A percentile compares a stretch with the other conserved stretches of the same genome.
Evolutionary conservation across 805 yeast genomes (phyloP).

Genomic region (Yarrowia sp.): DNA sequence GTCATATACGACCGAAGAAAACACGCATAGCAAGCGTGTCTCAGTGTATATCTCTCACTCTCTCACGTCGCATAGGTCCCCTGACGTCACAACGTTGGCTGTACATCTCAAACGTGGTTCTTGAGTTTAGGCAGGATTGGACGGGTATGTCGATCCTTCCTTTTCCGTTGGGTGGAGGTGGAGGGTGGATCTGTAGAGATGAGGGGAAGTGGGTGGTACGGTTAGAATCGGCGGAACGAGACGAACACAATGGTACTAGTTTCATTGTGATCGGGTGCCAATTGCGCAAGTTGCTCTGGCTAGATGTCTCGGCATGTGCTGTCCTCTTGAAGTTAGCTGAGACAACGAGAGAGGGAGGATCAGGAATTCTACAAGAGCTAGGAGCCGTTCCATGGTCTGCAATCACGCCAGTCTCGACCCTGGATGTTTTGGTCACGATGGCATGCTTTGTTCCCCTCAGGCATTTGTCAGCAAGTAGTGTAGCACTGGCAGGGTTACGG

Average conservation of each 20-base stretch:
- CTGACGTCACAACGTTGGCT: constrained; percentile 9
- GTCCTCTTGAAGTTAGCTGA: constrained; percentile 3
- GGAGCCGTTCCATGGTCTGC: too few species aligned
- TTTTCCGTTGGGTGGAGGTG: neutral
- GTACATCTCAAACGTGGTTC: constrained; percentile 9
- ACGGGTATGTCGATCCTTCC: neutral
- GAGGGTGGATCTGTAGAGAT: too few species aligned
- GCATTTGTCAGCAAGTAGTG: neutral
- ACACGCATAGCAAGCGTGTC: neutral
- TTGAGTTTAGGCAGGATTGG: neutral
- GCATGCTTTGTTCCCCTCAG: too few species aligned
- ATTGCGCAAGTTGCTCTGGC: neutral
- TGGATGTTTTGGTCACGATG: too few species aligned
- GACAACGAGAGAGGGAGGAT: neutral
- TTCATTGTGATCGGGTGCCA: neutral
- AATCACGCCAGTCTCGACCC: too few species aligned
- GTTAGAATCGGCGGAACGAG: neutral
- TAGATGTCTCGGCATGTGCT: neutral
- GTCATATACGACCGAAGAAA: neutral
- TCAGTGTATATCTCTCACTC: neutral
- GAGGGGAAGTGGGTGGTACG: neutral
- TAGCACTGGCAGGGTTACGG: neutral
- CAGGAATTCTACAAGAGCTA: too few species aligned
- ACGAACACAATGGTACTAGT: neutral
- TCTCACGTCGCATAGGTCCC: neutral